phyloP scores from a whole-genome alignment of 441 rosid species.

The Isatis lusitanica region DNA sequence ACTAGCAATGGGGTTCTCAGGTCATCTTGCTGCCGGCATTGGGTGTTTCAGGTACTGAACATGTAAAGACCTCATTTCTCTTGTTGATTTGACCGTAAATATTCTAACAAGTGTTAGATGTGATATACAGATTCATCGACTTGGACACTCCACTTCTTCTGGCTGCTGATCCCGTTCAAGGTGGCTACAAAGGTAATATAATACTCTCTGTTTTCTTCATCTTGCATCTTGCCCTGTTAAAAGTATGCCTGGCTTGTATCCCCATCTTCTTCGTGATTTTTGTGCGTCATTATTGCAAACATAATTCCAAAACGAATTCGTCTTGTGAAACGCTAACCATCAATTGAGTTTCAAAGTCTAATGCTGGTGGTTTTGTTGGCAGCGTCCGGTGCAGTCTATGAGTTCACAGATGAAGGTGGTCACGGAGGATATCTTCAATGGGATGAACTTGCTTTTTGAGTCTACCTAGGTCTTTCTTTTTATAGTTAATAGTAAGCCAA shows the following conservation, averaged over 20 bases:
- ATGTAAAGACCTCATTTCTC: neutral
- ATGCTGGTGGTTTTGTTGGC: conserved; percentile 30
- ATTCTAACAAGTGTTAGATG: conserved; percentile 1
- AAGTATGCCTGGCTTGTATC: neutral
- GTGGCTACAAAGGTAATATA: conserved; percentile 77
- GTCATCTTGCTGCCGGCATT: conserved; percentile 89
- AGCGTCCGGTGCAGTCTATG: conserved; percentile 77
- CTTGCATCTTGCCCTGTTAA: neutral
- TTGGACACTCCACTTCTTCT: conserved; percentile 87
- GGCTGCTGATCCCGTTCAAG: conserved; percentile 83
- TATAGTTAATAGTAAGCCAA: neutral
- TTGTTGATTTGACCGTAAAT: neutral
- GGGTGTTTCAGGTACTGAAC: conserved; percentile 70
- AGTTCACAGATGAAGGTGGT: conserved; percentile 73
- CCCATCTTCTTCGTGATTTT: neutral
- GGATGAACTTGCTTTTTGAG: conserved; percentile 57
- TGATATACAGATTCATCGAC: conserved; percentile 65
- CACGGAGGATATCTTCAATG: conserved; percentile 80
- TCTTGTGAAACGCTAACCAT: neutral
- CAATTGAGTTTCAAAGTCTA: neutral
- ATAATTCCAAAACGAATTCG: neutral
- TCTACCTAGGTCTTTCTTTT: neutral
- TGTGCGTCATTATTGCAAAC: conserved; percentile 1
- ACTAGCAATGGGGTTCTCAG: conserved; percentile 91
- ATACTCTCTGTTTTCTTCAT: neutral